Percentiles rank a stretch among this genome's conserved stretches.
These are phyloP conservation scores for Globisporangium sylvaticum DNA, from an alignment of 352 stramenopile genomes.

Conservation along the genomic window DNA sequence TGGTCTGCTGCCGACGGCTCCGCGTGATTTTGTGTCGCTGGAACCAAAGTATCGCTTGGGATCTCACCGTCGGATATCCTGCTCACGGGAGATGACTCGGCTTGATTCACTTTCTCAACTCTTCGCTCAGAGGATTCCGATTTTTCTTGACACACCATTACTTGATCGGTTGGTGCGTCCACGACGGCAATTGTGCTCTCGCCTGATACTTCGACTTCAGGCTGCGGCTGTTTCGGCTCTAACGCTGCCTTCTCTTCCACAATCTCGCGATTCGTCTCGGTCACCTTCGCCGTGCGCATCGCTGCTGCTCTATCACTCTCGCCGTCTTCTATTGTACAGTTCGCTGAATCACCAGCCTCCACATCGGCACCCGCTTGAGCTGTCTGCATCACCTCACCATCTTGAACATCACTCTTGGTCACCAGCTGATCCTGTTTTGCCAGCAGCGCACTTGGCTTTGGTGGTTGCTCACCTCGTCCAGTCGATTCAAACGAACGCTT, in stretches of 20 bases:
- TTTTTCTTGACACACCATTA: not conserved
- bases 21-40: not conserved
- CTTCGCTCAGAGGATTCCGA: not conserved
- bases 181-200: not conserved
- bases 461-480: conserved; percentile 1
- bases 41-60: not conserved
- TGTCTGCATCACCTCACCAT: not conserved
- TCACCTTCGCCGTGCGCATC: not conserved
- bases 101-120: not conserved
- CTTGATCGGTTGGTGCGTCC: not conserved
- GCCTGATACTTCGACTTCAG: too few species aligned
- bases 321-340: not conserved
- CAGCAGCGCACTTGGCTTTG: not conserved
- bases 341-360: not conserved
- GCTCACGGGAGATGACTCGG: not conserved
- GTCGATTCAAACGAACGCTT: conserved; percentile 7
- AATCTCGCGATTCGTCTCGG: not conserved
- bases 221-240: too few species aligned
- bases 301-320: not conserved
- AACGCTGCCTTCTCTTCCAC: too few species aligned
- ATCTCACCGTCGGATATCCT: not conserved
- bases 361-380: not conserved
- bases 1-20: not conserved
- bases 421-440: not conserved
- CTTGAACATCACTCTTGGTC: not conserved